Conservation (phyloP, 257 asterid species). For the Solanum rostratum region DNA sequence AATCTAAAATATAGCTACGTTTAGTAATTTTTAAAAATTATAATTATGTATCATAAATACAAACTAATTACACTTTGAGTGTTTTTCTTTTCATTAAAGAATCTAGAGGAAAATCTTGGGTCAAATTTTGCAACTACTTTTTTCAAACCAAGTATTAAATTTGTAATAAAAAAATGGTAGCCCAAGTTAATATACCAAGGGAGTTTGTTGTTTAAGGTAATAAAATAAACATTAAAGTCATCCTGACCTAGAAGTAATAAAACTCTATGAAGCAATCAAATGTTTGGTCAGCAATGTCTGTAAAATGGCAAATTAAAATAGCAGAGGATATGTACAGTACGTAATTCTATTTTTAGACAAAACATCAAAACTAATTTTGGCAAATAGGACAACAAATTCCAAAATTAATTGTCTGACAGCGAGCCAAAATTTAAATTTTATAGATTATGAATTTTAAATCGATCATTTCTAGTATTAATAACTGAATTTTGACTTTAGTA, state of each 20-base stretch:
- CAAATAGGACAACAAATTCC: too few species aligned
- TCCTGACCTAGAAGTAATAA: background rate
- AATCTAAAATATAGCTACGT: background rate
- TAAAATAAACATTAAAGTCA: background rate
- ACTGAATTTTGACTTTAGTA: background rate
- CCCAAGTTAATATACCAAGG: background rate
- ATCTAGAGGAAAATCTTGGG: background rate
- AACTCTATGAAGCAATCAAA: background rate
- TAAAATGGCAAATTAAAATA: background rate
- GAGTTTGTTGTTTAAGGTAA: background rate
- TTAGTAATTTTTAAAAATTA: background rate
- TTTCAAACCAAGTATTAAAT: background rate
- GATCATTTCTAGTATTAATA: too few species aligned
- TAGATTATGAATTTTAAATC: too few species aligned
- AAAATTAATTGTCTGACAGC: background rate
- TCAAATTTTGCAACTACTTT: background rate
- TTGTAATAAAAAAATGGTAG: background rate
- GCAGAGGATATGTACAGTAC: background rate
- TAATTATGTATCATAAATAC: background rate
- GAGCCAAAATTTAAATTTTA: background rate
- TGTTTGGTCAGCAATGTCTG: background rate
- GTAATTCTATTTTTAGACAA: background rate
- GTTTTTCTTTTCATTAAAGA: background rate
- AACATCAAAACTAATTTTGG: background rate
- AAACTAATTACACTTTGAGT: background rate